phyloP scores from a whole-genome alignment of 129 eudicot species.

The Flaveria linearis region DNA sequence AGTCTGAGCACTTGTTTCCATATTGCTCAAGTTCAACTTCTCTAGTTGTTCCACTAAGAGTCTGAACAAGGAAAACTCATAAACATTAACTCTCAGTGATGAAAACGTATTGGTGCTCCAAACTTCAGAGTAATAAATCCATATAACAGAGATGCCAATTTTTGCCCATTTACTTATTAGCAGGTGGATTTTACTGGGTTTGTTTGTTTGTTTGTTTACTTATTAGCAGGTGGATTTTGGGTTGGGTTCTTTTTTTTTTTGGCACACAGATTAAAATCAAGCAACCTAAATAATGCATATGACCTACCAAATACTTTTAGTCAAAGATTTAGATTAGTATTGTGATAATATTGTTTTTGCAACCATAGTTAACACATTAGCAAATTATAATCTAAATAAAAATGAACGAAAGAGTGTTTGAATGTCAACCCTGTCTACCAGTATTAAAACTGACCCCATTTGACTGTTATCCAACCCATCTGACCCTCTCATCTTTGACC shows the following conservation, averaged over 20 bases:
- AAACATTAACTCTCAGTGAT: not conserved
- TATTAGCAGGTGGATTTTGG: not conserved
- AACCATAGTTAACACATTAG: not conserved
- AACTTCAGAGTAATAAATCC: not conserved
- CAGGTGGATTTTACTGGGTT: not conserved
- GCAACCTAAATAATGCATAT: not conserved
- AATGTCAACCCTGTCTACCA: not conserved
- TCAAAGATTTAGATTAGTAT: not conserved
- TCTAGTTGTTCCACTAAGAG: slow-evolving; percentile 80
- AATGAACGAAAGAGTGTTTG: not conserved
- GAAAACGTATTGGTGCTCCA: not conserved
- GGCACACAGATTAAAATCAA: not conserved
- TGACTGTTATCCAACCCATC: not conserved
- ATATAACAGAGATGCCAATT: not conserved
- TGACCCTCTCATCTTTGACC: not conserved
- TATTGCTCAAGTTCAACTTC: slow-evolving; percentile 56
- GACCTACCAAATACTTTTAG: not conserved
- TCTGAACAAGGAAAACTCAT: slow-evolving; percentile 38
- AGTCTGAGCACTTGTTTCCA: slow-evolving; percentile 68
- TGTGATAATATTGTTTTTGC: not conserved
- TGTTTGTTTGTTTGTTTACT: no score
- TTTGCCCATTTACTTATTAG: not conserved
- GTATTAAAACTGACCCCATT: not conserved
- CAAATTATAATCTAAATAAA: not conserved
- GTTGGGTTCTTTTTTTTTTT: not conserved